Conservation (phyloP, 129 eudicot species). For the Deinandra increscens region DNA sequence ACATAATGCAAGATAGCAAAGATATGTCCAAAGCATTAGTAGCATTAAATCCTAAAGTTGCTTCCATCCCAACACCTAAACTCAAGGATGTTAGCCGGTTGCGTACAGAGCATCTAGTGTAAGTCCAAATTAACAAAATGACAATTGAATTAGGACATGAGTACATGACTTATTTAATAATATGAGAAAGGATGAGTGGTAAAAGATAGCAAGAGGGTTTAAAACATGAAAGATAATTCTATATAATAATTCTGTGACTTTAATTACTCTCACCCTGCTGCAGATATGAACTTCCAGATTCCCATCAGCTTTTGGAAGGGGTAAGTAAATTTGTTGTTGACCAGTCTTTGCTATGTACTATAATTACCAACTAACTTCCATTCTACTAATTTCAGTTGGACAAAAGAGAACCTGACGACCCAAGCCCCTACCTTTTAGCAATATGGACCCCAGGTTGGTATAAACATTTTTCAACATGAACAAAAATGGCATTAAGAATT, state of each 20-base stretch:
- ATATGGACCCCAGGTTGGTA: conserved; percentile 92
- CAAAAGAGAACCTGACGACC: conserved; percentile 76
- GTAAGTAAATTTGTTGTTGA: conserved; percentile 41
- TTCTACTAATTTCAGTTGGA: conserved; percentile 52
- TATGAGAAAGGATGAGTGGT: not conserved
- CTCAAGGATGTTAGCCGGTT: conserved; percentile 75
- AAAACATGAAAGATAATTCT: not conserved
- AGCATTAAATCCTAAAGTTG: conserved; percentile 52
- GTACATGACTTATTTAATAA: not conserved
- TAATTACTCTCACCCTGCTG: conserved; percentile 27
- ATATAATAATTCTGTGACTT: not conserved
- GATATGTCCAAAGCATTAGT: conserved; percentile 74
- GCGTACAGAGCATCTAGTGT: conserved; percentile 97
- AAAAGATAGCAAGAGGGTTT: not conserved
- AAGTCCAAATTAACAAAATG: conserved; percentile 32
- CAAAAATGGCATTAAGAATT: not conserved
- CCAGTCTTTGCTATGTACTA: conserved; percentile 7
- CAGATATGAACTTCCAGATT: conserved; percentile 95
- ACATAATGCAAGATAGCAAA: conserved; percentile 47
- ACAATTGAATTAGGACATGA: not conserved
- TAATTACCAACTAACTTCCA: conserved; percentile 12
- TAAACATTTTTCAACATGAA: not conserved
- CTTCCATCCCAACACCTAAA: conserved; percentile 78
- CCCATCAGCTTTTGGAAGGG: conserved; percentile 72
- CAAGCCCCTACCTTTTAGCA: conserved; percentile 83